phyloP scores from a whole-genome alignment of 495 filamentous ascomycete genomes.

The Penicillium odoratum region DNA sequence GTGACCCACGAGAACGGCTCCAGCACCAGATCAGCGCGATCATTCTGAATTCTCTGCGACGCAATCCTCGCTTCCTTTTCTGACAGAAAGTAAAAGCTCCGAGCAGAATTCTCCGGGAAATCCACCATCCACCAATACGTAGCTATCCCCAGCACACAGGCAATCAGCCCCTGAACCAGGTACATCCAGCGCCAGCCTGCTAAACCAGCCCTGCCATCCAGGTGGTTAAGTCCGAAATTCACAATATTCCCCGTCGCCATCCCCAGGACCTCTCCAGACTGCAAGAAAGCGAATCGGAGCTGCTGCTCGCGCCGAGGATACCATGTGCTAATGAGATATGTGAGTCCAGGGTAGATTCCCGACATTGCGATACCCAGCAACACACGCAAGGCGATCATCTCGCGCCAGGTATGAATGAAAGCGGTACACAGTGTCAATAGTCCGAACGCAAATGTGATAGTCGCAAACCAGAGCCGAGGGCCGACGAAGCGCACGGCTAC shows the following conservation, averaged over 20 bases:
- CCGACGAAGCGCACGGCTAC: conserved; percentile 67
- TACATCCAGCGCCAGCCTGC: conserved; percentile 81
- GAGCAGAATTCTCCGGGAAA: conserved; percentile 68
- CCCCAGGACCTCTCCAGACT: conserved; percentile 66
- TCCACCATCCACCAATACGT: conserved; percentile 82
- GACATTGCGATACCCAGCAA: conserved; percentile 67
- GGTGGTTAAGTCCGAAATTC: conserved; percentile 68
- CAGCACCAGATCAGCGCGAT: conserved; percentile 64
- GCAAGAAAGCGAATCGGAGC: conserved; percentile 71
- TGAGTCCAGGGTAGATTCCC: conserved; percentile 71
- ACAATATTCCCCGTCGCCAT: conserved; percentile 71
- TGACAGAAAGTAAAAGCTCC: conserved; percentile 63
- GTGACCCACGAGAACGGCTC: conserved; percentile 61
- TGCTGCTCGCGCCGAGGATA: conserved; percentile 73
- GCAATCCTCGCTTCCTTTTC: conserved; percentile 57
- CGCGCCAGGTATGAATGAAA: conserved; percentile 58
- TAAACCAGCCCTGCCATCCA: conserved; percentile 58
- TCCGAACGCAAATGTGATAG: conserved; percentile 68
- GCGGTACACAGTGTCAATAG: conserved; percentile 72
- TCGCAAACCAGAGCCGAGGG: conserved; percentile 66
- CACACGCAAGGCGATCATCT: conserved; percentile 73
- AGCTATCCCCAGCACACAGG: conserved; percentile 63
- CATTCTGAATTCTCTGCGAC: conserved; percentile 56
- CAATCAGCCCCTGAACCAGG: conserved; percentile 64
- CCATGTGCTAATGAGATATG: conserved; percentile 72